Evolutionary conservation across 257 asterid species (phyloP), one percentile per base, ranked within the genome.

Genomic region (Plantago ovata): DNA sequence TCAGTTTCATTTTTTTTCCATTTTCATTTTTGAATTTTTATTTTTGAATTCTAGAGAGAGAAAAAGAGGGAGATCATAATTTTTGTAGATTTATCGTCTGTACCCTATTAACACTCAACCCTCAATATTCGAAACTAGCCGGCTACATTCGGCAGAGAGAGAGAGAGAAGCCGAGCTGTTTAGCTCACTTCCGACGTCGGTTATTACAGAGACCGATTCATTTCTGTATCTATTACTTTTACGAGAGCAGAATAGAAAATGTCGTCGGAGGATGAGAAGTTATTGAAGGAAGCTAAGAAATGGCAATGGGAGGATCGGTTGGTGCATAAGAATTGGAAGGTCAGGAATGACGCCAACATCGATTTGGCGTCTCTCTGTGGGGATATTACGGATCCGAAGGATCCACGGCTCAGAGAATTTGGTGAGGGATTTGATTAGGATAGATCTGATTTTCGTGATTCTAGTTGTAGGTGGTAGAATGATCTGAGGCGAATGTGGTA

Each of bases 181-280:
- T 4, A 28, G 36, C 36, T 28, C 36, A 28, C 36, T 28, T 28
- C 36, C 41, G 72, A 44, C 32, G 57, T 13, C 28, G 20, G 47
- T 28, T 22, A 52, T 57, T 60, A 45, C 24, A 22, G 36, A 39
- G 58, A 40, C 51, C 8, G 19, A n/a, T 44, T 11, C 14, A n/a
- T 22, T 23, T 50, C 12, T 48, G 18, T 24, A 13, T 14, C 6
- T 4, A 50, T 15, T 39, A 52, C 56, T 57, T 56, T 56, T 60
- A 56, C 65, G 66, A 48, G 43, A 63, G 2, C 16, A 55, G 3
- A 46, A 15, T 64, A 58, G 75, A 64, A 70, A 83, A 89, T 87
- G 98, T 87, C 98, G 98, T 84, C 99, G 94, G 99, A 93, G 87
- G 99, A 93, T 64, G 99, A 93, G 89, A 93, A 93, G 84, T 84